Percentiles rank a stretch among this genome's conserved stretches.
phyloP scores from a whole-genome alignment of 352 stramenopile genomes.

The Phytophthora pinifolia region DNA sequence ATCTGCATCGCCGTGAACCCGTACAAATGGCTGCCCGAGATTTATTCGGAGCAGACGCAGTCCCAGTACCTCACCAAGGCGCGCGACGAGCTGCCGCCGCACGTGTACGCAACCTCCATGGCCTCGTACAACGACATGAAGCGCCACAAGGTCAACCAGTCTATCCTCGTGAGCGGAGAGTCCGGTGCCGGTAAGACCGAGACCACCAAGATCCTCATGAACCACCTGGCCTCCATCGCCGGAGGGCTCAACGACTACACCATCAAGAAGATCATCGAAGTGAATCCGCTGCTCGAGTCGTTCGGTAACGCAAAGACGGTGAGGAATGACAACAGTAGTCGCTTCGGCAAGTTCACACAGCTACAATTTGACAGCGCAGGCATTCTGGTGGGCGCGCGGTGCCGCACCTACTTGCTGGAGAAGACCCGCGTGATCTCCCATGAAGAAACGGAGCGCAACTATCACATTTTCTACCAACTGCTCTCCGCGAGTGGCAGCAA shows the following conservation, averaged over 20 bases:
- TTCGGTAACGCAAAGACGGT: conserved; percentile 94
- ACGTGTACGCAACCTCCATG: conserved; percentile 75
- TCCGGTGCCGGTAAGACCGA: conserved; percentile 88
- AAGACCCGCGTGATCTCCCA: conserved; percentile 89
- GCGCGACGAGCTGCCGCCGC: conserved; percentile 58
- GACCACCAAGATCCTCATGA: conserved; percentile 90
- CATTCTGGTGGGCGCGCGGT: conserved; percentile 70
- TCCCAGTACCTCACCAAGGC: conserved; percentile 63
- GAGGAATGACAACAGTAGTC: conserved; percentile 95
- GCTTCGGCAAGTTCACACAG: conserved; percentile 98
- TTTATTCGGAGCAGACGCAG: conserved; percentile 82
- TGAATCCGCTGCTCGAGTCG: conserved; percentile 83
- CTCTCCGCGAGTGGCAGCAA: conserved; percentile 32
- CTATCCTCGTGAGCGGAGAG: conserved; percentile 86
- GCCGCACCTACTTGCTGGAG: conserved; percentile 92
- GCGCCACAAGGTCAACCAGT: conserved; percentile 68
- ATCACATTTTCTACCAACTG: conserved; percentile 85
- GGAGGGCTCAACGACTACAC: conserved; percentile 68
- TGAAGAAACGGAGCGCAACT: conserved; percentile 68
- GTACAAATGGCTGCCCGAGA: conserved; percentile 90
- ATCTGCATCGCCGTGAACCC: conserved; percentile 98
- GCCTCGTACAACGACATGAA: conserved; percentile 74
- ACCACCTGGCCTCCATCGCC: conserved; percentile 76
- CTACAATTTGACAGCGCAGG: conserved; percentile 89
- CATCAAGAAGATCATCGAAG: conserved; percentile 83